Percentiles rank a stretch among this genome's conserved stretches.
phyloP scores from a whole-genome alignment of 2,329 filamentous ascomycete species.

The Penicillium sp. region DNA sequence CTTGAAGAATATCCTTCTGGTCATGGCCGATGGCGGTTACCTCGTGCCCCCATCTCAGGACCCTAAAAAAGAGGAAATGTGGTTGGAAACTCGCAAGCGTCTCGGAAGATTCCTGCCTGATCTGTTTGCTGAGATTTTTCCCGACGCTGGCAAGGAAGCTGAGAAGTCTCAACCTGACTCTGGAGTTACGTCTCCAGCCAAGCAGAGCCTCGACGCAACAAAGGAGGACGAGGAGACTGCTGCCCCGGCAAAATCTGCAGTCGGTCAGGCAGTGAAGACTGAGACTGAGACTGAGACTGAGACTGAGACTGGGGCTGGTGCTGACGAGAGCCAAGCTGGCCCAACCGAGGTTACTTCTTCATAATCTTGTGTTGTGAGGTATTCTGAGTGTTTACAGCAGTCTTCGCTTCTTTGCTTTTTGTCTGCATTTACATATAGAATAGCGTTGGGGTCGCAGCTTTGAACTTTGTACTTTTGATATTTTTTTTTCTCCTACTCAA shows the following conservation, averaged over 20 bases:
- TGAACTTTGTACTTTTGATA: constrained; percentile 3
- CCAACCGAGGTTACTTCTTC: constrained; percentile 6
- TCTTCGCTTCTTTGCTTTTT: constrained; percentile 2
- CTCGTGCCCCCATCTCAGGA: constrained; percentile 67
- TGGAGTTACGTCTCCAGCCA: constrained; percentile 19
- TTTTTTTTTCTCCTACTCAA: constrained; percentile 1
- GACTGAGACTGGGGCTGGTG: background rate
- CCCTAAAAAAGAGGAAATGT: constrained; percentile 54
- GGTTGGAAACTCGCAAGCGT: constrained; percentile 62
- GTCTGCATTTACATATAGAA: constrained; percentile 19
- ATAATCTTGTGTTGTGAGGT: background rate
- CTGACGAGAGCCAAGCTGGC: constrained; percentile 1
- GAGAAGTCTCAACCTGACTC: constrained; percentile 20
- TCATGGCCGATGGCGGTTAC: constrained; percentile 89
- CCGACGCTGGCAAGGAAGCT: constrained; percentile 30
- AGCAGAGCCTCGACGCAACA: constrained; percentile 15
- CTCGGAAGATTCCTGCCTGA: constrained; percentile 62
- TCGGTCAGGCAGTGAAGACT: background rate
- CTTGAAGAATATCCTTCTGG: constrained; percentile 91
- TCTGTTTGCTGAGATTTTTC: constrained; percentile 61
- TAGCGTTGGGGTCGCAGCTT: constrained; percentile 9
- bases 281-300: background rate
- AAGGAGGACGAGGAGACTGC: constrained; percentile 12
- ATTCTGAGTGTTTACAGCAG: background rate
- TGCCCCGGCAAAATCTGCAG: background rate